Conservation (phyloP, 805 yeast species). For the Suhomyces kilbournensis region DNA sequence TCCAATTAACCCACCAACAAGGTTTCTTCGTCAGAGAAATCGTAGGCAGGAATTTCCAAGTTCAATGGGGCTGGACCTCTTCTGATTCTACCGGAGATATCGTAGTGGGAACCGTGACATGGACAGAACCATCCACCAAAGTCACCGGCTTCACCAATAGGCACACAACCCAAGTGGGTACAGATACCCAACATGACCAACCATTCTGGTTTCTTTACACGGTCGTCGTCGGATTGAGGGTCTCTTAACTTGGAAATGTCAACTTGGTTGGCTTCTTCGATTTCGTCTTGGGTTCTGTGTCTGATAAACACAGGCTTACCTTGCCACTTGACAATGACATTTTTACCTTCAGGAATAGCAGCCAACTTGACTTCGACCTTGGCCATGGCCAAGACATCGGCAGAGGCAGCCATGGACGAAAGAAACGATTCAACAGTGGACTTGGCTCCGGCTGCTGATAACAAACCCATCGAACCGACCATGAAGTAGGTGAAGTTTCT, state of each 20-base stretch:
- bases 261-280: constrained; percentile 87
- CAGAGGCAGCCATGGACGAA: constrained; percentile 93
- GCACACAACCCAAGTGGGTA: constrained; percentile 99
- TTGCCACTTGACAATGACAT: constrained; percentile 98
- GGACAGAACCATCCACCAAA: constrained; percentile 99
- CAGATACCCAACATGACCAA: constrained; percentile 98
- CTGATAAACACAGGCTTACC: constrained; percentile 99
- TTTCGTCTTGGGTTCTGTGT: constrained; percentile 94
- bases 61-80: constrained; percentile 99
- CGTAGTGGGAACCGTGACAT: constrained; percentile 99
- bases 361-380: constrained; percentile 95
- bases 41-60: constrained; percentile 93
- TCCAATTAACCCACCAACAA: constrained; percentile 75
- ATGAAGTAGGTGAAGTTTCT: constrained; percentile 93
- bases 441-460: constrained; percentile 92
- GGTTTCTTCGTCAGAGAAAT: constrained; percentile 72
- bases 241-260: constrained; percentile 81
- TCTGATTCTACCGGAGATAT: constrained; percentile 99
- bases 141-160: constrained; percentile 99
- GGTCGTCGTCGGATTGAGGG: constrained; percentile 88
- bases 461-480: constrained; percentile 92
- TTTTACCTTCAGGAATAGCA: constrained; percentile 95
- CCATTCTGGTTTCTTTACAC: constrained; percentile 98
- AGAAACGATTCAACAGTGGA: constrained; percentile 93
- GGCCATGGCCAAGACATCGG: constrained; percentile 99